A percentile compares a stretch with the other conserved stretches of the same genome.
Conservation (phyloP, 176 grass and related monocot species). For the Cocos nucifera region DNA sequence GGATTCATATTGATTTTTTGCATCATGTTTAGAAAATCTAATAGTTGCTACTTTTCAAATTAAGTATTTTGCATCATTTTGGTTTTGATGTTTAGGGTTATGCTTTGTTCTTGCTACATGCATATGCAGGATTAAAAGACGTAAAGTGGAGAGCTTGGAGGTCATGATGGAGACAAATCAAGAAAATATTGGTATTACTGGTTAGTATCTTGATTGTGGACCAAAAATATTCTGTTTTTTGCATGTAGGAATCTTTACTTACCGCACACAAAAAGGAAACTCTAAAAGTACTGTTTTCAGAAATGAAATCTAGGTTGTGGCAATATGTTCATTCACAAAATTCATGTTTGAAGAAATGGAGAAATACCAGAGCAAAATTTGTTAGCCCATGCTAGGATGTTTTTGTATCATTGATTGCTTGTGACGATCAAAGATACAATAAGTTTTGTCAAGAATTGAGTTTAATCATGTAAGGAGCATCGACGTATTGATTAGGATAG, state of each 20-base stretch:
- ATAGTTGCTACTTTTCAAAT: neutral
- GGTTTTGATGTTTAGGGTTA: conserved; percentile 9
- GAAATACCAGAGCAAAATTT: too few relatives aligned
- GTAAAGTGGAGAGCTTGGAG: conserved; percentile 25
- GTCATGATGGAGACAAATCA: conserved; percentile 7
- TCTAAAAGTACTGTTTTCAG: too few relatives aligned
- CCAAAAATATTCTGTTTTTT: neutral
- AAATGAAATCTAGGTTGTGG: too few relatives aligned
- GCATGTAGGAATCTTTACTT: neutral
- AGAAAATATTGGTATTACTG: conserved; percentile 26
- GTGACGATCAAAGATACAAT: too few relatives aligned
- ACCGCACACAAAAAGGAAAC: neutral
- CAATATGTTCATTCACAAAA: too few relatives aligned
- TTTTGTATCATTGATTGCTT: too few relatives aligned
- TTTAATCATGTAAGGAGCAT: too few relatives aligned
- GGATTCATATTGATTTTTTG: neutral
- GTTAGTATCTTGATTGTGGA: conserved; percentile 11
- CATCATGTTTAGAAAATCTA: conserved; percentile 8
- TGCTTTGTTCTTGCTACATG: conserved; percentile 15
- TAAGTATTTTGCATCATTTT: conserved; percentile 16
- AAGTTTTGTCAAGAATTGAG: too few relatives aligned
- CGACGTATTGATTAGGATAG: too few relatives aligned
- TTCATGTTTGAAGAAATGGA: too few relatives aligned
- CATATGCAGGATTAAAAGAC: conserved; percentile 46
- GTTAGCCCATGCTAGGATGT: too few relatives aligned